phyloP scores from a whole-genome alignment of 768 basidiomycete genomes.

The Kwoniella dendrophila region DNA sequence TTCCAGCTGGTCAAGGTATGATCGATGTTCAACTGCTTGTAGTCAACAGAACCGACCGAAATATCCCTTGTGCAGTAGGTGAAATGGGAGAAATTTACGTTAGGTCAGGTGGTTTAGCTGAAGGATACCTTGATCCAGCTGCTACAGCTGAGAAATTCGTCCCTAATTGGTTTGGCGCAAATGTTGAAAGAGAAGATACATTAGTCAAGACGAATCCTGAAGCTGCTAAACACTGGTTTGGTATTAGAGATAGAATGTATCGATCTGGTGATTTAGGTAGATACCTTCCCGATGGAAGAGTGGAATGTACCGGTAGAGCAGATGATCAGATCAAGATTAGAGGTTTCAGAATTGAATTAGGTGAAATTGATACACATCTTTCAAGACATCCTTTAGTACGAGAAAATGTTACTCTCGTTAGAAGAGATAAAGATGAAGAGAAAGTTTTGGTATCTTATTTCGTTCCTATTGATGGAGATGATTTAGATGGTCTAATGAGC shows the following conservation, averaged over 20 bases:
- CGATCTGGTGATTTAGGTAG: conserved; percentile 94
- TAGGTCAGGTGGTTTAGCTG: conserved; percentile 89
- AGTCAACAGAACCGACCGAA: conserved; percentile 84
- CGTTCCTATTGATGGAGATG: conserved; percentile 74
- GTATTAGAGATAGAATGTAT: conserved; percentile 96
- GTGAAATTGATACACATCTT: conserved; percentile 95
- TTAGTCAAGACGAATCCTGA: conserved; percentile 60
- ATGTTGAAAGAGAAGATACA: conserved; percentile 67
- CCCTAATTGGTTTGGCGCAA: conserved; percentile 79
- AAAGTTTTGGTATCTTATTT: conserved; percentile 98
- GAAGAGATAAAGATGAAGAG: conserved; percentile 98
- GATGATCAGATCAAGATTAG: conserved; percentile 99
- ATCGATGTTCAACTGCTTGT: conserved; percentile 95
- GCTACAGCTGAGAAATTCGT: conserved; percentile 92
- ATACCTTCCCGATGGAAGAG: conserved; percentile 85
- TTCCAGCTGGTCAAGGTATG: conserved; percentile 98
- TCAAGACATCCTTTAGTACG: conserved; percentile 88
- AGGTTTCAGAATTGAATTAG: conserved; percentile 96
- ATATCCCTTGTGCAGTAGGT: conserved; percentile 84
- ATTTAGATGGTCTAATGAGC: conserved; percentile 67
- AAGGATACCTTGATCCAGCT: conserved; percentile 84
- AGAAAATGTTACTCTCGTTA: conserved; percentile 97
- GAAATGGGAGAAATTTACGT: conserved; percentile 99
- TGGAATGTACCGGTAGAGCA: conserved; percentile 95
- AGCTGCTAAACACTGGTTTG: conserved; percentile 85